Conservation (phyloP, 129 eudicot genomes). For the Heracleum sosnowskyi region DNA sequence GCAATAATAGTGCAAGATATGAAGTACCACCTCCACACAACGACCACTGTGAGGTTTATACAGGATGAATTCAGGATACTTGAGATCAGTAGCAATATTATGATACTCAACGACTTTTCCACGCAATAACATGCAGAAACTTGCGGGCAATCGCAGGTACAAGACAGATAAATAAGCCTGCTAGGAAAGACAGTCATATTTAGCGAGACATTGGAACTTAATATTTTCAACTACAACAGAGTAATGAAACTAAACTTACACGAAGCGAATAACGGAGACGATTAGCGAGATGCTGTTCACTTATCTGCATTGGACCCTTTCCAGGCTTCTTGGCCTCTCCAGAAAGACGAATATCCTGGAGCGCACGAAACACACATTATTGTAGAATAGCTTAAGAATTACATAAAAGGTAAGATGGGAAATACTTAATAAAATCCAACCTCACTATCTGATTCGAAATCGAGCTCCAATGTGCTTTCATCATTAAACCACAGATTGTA, state of each 20-base stretch:
- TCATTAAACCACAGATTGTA: slow-evolving; percentile 81
- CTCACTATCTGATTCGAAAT: slow-evolving; percentile 49
- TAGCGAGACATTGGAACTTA: neutral
- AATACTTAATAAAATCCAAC: slow-evolving; percentile 17
- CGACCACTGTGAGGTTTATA: slow-evolving; percentile 42
- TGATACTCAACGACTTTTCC: slow-evolving; percentile 33
- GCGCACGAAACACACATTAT: neutral
- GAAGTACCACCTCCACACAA: slow-evolving; percentile 20
- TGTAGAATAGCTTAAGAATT: neutral
- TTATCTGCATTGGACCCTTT: slow-evolving; percentile 9
- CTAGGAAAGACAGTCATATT: slow-evolving; percentile 5
- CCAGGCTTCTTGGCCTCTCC: slow-evolving; percentile 20
- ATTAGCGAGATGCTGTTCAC: slow-evolving; percentile 45
- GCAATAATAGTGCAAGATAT: neutral
- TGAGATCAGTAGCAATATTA: slow-evolving; percentile 42
- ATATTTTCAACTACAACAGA: neutral
- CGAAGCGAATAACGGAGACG: slow-evolving; percentile 45
- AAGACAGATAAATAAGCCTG: slow-evolving; percentile 56
- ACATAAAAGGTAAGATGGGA: neutral
- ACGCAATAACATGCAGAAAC: slow-evolving; percentile 38
- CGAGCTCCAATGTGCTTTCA: slow-evolving; percentile 47
- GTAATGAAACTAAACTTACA: slow-evolving; percentile 24
- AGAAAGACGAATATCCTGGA: slow-evolving; percentile 45
- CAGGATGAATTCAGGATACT: slow-evolving; percentile 30
- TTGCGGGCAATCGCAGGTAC: slow-evolving; percentile 36